Percentiles rank a stretch among this genome's conserved stretches.
Evolutionary conservation across 2,329 filamentous ascomycete species (phyloP).

Genomic region (Talaromyces sp.): DNA sequence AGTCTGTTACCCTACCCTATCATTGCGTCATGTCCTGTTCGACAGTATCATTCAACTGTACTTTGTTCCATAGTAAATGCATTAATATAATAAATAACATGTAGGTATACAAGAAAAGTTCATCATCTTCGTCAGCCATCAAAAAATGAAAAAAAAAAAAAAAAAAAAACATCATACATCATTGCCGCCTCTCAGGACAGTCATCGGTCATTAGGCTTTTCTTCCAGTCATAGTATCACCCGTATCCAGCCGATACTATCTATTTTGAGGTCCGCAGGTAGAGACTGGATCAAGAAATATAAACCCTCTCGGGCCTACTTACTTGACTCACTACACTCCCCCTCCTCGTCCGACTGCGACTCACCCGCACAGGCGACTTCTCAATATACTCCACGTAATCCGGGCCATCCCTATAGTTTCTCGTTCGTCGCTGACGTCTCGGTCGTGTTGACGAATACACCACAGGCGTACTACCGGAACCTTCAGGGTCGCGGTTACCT

Average conservation of each 20-base stretch:
- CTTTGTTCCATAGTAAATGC: not conserved
- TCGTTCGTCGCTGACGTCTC: not conserved
- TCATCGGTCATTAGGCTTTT: not conserved
- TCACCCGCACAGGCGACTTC: slow-evolving; percentile 23
- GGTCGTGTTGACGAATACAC: slow-evolving; percentile 19
- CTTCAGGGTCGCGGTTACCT: slow-evolving; percentile 24
- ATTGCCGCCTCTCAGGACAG: too few species aligned
- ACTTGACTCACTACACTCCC: slow-evolving; percentile 24
- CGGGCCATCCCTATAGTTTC: slow-evolving; percentile 11
- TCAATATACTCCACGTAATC: slow-evolving; percentile 33
- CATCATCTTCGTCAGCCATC: not conserved
- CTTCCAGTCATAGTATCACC: too few species aligned
- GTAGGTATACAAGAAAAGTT: not conserved
- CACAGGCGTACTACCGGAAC: slow-evolving; percentile 18
- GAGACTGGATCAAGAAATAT: slow-evolving; percentile 38
- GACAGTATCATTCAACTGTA: not conserved
- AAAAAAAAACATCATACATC: not conserved
- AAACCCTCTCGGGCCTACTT: slow-evolving; percentile 37
- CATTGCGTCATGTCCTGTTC: not conserved
- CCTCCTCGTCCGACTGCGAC: slow-evolving; percentile 16
- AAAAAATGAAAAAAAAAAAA: not conserved
- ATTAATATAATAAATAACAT: not conserved
- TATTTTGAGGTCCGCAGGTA: not conserved
- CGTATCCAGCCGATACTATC: not conserved
- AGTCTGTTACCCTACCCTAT: not conserved